phyloP scores from a whole-genome alignment of 2,329 filamentous ascomycete species.

The Tolypocladium ovalisporum region DNA sequence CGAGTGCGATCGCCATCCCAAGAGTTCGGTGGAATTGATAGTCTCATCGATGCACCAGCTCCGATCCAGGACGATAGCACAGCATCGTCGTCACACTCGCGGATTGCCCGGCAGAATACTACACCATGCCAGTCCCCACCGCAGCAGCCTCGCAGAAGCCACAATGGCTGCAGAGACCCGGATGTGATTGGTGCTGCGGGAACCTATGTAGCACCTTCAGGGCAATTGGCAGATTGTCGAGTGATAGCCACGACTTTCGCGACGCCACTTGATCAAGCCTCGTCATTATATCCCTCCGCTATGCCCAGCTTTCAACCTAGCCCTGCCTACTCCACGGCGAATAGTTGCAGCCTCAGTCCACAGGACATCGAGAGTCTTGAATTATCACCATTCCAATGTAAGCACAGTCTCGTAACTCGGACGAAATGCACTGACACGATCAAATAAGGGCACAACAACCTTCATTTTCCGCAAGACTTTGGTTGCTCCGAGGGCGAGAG shows the following conservation, averaged over 20 bases:
- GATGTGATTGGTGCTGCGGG: neutral
- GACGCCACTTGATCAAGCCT: constrained; percentile 8
- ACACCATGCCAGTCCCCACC: neutral
- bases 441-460: constrained; percentile 11
- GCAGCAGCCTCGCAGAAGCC: neutral
- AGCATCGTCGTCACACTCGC: neutral
- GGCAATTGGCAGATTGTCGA: neutral
- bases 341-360: constrained; percentile 16
- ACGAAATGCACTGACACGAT: neutral
- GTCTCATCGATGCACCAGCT: constrained; percentile 3
- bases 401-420: constrained; percentile 1
- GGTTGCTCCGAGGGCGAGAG: constrained; percentile 12
- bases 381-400: constrained; percentile 23
- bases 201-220: neutral
- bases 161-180: neutral
- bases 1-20: neutral
- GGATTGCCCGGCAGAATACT: neutral
- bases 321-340: constrained; percentile 13
- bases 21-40: constrained; percentile 6
- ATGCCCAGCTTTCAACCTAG: constrained; percentile 22
- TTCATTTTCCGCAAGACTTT: constrained; percentile 7
- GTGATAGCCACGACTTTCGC: neutral
- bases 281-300: constrained; percentile 22
- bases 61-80: constrained; percentile 1
- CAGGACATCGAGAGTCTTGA: constrained; percentile 23